Conservation (phyloP, 169 alveolate species). For the Plasmodium gaboni region DNA sequence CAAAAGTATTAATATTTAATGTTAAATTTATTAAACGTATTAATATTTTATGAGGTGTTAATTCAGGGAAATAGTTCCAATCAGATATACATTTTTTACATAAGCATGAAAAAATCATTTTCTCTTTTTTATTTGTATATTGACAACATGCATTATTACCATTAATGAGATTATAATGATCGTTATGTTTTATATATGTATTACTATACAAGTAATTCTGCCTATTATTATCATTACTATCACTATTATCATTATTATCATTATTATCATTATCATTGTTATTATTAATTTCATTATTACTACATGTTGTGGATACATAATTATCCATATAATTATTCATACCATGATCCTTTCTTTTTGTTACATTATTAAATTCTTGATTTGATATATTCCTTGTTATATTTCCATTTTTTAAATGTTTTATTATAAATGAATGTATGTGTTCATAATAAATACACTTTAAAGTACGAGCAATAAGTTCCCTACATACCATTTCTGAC, state of each 20-base stretch:
- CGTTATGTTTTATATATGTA: background rate
- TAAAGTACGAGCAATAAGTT: constrained; percentile 34
- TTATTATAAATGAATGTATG: constrained; percentile 72
- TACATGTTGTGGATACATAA: background rate
- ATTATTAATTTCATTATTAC: background rate
- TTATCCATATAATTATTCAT: background rate
- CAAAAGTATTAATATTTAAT: constrained; percentile 27
- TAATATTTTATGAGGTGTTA: constrained; percentile 60
- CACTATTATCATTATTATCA: background rate
- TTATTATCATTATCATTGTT: background rate
- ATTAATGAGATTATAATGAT: background rate
- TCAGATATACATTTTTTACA: constrained; percentile 42
- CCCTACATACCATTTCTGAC: constrained; percentile 37
- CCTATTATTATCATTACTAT: background rate
- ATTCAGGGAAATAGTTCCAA: constrained; percentile 57
- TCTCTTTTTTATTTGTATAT: background rate
- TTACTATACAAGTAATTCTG: background rate
- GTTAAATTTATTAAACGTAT: constrained; percentile 62
- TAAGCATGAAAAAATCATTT: constrained; percentile 24
- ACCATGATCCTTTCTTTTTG: background rate
- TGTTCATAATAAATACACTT: constrained; percentile 79
- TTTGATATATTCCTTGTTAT: too few relatives aligned
- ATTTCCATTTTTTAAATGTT: constrained; percentile 25
- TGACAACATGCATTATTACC: background rate
- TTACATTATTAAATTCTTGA: too few relatives aligned